Evolutionary conservation across 2,329 filamentous ascomycete species (phyloP), one percentile per base, ranked within the genome.

Genomic region (Pezicula radicicola): DNA sequence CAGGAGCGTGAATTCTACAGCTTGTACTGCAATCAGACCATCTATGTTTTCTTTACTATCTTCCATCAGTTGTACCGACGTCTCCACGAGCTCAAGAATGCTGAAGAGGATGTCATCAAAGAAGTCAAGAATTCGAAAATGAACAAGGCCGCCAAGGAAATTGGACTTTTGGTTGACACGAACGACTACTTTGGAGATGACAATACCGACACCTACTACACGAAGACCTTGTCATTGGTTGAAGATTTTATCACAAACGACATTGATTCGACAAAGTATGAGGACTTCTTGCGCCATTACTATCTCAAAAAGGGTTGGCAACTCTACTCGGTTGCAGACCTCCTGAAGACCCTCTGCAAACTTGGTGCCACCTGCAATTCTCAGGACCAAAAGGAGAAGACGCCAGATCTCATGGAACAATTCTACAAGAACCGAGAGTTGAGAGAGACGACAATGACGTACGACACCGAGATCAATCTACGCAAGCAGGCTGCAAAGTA

Each of bases 1-100:
- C 96, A 94, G 71, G 79, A 80, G 60, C 88, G 92, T 44, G 84
- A 85, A 10, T 85, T 83, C 71, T 96, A 91, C 75, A 93, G 93
- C 66, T 84, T 97, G 67, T 99, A 95, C 74, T 87, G 87, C 68
- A 97, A 97, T 68, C 83, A 91, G 63, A 90, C 88, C 3, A 87
- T 99, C 54, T 96, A 91, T 67, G 92, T 94, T 70, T 97, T 99
- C 77, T 88, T 99, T 75, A 89, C 88, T 60, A 86, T 96, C 55
- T 94, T 99, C 68, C 85, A 96, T 66, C 88, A 88, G n/a, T 76
- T 99, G 5, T 97, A 96, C 71, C 83, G 85, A 63, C 85, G 94
- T 39, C 78, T 99, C 13, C 77, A 87, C 56, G 88, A 88, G 55
- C 84, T 97, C 69, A 97, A 97, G 74, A 78, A 86, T 53, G 87